These are phyloP conservation scores for Capsella bursapastoris DNA, from an alignment of 345 rosid genomes.

Conservation along the genomic window DNA sequence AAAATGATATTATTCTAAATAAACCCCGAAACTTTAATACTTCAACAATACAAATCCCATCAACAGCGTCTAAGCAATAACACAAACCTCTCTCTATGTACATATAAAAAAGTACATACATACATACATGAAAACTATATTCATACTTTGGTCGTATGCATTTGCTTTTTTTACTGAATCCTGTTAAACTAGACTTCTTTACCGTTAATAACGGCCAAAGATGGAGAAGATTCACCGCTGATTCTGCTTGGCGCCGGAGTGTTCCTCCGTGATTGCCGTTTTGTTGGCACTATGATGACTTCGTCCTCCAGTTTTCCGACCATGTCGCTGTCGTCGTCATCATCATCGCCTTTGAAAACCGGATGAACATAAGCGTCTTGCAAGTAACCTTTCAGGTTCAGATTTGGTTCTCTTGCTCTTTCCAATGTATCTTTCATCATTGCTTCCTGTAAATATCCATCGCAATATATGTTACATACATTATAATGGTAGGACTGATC, in stretches of 20 bases:
- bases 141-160: background rate
- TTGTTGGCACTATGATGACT: conserved; percentile 73
- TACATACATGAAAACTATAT: conserved; percentile 1
- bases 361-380: conserved; percentile 85
- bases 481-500: background rate
- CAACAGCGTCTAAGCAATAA: background rate
- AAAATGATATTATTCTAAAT: background rate
- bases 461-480: background rate
- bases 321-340: conserved; percentile 37
- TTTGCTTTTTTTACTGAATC: background rate
- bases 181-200: conserved; percentile 31
- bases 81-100: conserved; percentile 17
- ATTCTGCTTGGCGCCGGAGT: conserved; percentile 60
- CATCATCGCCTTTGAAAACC: conserved; percentile 58
- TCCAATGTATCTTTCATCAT: conserved; percentile 94
- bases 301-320: conserved; percentile 50
- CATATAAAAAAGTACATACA: conserved; percentile 8
- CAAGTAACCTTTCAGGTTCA: conserved; percentile 75
- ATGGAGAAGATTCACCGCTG: conserved; percentile 51
- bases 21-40: background rate
- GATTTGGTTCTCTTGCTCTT: conserved; percentile 70
- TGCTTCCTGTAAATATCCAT: conserved; percentile 65
- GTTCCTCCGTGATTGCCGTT: conserved; percentile 60
- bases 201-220: conserved; percentile 33
- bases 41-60: background rate